Conservation (phyloP, 2,329 filamentous ascomycete genomes). For the Calonectria henricotiae region DNA sequence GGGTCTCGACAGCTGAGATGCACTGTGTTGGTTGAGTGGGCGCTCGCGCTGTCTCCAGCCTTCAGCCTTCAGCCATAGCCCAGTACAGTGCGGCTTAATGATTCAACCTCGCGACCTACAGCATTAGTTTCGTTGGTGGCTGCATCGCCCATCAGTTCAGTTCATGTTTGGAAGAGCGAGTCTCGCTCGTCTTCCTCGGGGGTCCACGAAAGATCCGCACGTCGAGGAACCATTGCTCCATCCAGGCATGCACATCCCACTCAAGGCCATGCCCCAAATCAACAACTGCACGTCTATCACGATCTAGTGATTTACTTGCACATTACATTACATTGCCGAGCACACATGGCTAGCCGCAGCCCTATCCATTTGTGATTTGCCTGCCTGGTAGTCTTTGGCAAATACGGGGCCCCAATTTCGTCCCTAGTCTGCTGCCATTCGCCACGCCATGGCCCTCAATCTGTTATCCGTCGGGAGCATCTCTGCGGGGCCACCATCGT, state of each 20-base stretch:
- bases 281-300: slow-evolving; percentile 17
- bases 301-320: slow-evolving; percentile 15
- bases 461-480: slow-evolving; percentile 20
- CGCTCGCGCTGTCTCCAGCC: not conserved
- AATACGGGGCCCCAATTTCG: not conserved
- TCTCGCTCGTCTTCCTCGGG: not conserved
- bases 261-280: slow-evolving; percentile 9
- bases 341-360: slow-evolving; percentile 23
- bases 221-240: slow-evolving; percentile 7
- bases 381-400: not conserved
- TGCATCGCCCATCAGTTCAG: slow-evolving; percentile 4
- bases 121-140: slow-evolving; percentile 1
- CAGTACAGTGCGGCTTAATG: slow-evolving; percentile 3
- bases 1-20: not conserved
- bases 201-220: not conserved
- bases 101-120: not conserved
- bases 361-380: slow-evolving; percentile 17
- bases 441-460: not conserved
- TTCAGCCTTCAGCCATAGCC: not conserved
- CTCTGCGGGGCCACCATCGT: slow-evolving; percentile 24
- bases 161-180: slow-evolving; percentile 8
- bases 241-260: slow-evolving; percentile 17
- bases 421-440: not conserved
- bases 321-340: slow-evolving; percentile 19
- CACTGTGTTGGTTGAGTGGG: not conserved